Base-by-base conservation (phyloP, 73 alveolate genomes). In the Tetrahymena thermophila region DNA sequence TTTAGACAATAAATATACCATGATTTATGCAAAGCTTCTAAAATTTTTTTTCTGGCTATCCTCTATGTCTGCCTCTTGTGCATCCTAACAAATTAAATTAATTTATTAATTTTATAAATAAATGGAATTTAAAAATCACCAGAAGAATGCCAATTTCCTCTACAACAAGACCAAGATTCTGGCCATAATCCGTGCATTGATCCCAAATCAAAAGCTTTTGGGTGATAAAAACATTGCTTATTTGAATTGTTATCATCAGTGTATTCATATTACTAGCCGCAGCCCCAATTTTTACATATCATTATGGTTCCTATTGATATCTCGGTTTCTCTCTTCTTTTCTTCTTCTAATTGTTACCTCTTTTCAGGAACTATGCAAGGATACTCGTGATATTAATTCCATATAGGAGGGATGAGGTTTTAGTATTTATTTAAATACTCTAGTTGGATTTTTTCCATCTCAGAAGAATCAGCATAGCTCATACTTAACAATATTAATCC, bases 111-210 rank as follows among this genome's bases (percentile, higher is more conserved):
- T 11, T 31, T 71, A 71, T 40, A 71, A 17, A 56, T 9, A 13
- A 25, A 10, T 56, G 9, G 7, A 8, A 28, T 23, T 19, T 71
- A 25, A 40, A 40, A 28, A n/a, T 10, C 4, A 28, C 99, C 99
- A 34, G 98, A 98, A 16, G 99, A 95, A 94, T 98, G 98, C 99
- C 99, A 99, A 50, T 97, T 97, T 96, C 98, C 98, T 95, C 99
- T 97, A 95, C 99, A 99, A 96, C 99, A 99, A 40, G 99, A 97
- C 99, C 99, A 99, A 84, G 99, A 97, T 96, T 99, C 99, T 23
- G 99, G 99, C 99, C 99, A 99, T 94, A 98, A 96, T 9, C 99
- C 99, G 93, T 98, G 98, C 96, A 97, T 98, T 43, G 99, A 97
- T 40, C 99, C 99, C 95, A 99, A 99, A 96, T 98, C 99, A 95